phyloP scores from a whole-genome alignment of 768 basidiomycete species.

The Astraeus odoratus region DNA sequence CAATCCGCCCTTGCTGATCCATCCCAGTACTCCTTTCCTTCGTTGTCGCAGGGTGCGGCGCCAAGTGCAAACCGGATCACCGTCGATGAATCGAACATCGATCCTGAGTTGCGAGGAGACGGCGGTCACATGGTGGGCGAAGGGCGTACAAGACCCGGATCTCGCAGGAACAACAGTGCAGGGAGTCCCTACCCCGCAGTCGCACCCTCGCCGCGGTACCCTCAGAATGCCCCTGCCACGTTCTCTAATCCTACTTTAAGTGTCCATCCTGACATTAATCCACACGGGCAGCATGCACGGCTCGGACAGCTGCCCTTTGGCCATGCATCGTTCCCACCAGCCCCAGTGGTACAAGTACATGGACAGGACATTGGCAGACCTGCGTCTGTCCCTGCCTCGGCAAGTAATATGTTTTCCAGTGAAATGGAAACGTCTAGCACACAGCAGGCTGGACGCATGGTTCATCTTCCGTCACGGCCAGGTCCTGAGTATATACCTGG shows the following conservation, averaged over 20 bases:
- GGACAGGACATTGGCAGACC: background rate
- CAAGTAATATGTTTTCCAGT: conserved; percentile 11
- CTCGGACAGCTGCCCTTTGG: conserved; percentile 24
- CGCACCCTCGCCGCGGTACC: conserved; percentile 18
- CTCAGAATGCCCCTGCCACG: conserved; percentile 17
- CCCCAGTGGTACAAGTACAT: conserved; percentile 5
- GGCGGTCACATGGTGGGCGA: conserved; percentile 31
- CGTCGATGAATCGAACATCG: conserved; percentile 32
- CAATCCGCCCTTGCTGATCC: background rate
- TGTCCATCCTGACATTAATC: conserved; percentile 5
- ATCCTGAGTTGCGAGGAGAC: conserved; percentile 27
- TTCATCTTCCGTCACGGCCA: conserved; percentile 4
- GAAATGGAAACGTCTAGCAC: too few relatives aligned
- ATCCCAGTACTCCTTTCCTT: background rate
- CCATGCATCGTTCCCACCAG: conserved; percentile 9
- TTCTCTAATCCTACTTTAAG: background rate
- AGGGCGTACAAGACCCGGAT: conserved; percentile 21
- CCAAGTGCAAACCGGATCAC: conserved; percentile 4
- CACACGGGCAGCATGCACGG: conserved; percentile 8
- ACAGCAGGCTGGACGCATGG: background rate
- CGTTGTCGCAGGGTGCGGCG: conserved; percentile 1
- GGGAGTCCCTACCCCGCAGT: conserved; percentile 20
- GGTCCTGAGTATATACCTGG: conserved; percentile 13
- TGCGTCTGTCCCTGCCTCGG: background rate
- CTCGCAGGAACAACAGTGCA: conserved; percentile 14